Evolutionary conservation across 1,139 yeast species (phyloP).

Genomic region (Blastobotrys buckinghamii): DNA sequence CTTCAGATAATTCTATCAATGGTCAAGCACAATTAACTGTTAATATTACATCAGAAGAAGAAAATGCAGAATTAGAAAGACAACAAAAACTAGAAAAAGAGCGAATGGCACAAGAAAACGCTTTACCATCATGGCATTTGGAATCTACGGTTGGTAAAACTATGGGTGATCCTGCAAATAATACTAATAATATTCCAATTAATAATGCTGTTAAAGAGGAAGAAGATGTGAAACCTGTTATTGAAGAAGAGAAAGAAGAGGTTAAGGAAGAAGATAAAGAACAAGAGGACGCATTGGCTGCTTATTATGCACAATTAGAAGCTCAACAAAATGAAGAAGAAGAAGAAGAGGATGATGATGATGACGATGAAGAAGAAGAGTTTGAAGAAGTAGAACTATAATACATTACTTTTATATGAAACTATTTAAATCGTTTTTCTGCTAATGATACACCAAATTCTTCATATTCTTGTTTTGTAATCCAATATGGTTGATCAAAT

Average conservation of each 20-base stretch:
- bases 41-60: slow-evolving; percentile 87
- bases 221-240: slow-evolving; percentile 26
- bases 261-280: slow-evolving; percentile 28
- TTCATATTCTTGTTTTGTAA: slow-evolving; percentile 16
- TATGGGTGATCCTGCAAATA: slow-evolving; percentile 13
- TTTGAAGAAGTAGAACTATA: slow-evolving; percentile 12
- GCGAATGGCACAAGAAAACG: slow-evolving; percentile 68
- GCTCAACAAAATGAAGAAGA: slow-evolving; percentile 56
- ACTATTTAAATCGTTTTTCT: slow-evolving; percentile 12
- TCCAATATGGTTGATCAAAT: slow-evolving; percentile 34
- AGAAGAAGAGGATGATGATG: slow-evolving; percentile 38
- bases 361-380: slow-evolving; percentile 37
- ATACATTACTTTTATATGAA: background rate
- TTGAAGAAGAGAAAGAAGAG: slow-evolving; percentile 23
- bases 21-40: slow-evolving; percentile 70
- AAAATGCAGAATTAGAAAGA: slow-evolving; percentile 48
- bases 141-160: slow-evolving; percentile 76
- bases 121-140: slow-evolving; percentile 94
- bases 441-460: slow-evolving; percentile 13
- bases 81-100: slow-evolving; percentile 65
- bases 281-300: slow-evolving; percentile 67
- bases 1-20: slow-evolving; percentile 13
- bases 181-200: background rate
- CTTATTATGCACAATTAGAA: slow-evolving; percentile 68
- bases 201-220: slow-evolving; percentile 34